phyloP scores from a whole-genome alignment of 805 yeast species.

The Cyberlindnera subsufficiens region DNA sequence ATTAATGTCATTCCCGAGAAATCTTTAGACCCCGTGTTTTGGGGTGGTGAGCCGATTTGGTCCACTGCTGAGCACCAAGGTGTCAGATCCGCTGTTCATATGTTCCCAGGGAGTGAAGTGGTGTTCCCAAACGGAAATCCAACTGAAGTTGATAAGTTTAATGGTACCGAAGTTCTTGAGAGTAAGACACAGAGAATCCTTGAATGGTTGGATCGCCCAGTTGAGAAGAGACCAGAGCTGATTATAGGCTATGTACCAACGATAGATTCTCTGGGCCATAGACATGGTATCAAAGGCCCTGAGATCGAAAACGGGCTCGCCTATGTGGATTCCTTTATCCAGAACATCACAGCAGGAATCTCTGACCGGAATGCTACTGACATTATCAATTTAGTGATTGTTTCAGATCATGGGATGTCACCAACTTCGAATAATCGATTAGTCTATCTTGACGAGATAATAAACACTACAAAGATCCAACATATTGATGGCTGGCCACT shows the following conservation, averaged over 20 bases:
- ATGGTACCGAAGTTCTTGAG: constrained; percentile 54
- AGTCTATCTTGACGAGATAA: constrained; percentile 65
- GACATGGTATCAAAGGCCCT: constrained; percentile 59
- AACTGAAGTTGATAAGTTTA: constrained; percentile 51
- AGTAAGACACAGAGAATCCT: constrained; percentile 53
- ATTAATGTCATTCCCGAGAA: constrained; percentile 50
- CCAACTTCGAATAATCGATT: constrained; percentile 71
- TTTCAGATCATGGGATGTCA: constrained; percentile 94
- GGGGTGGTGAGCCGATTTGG: constrained; percentile 95
- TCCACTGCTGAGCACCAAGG: constrained; percentile 61
- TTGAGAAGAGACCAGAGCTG: constrained; percentile 63
- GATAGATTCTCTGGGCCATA: constrained; percentile 75
- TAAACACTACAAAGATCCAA: constrained; percentile 47
- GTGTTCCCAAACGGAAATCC: constrained; percentile 45
- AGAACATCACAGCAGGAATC: constrained; percentile 42
- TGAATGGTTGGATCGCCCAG: constrained; percentile 59
- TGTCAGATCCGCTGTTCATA: constrained; percentile 70
- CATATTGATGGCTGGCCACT: constrained; percentile 84
- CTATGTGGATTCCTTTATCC: constrained; percentile 63
- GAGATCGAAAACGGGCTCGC: constrained; percentile 47
- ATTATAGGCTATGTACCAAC: constrained; percentile 75
- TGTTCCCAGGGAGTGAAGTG: constrained; percentile 96
- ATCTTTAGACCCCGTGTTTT: constrained; percentile 55
- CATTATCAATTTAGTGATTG: constrained; percentile 67
- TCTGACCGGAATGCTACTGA: constrained; percentile 48